Base-by-base conservation (phyloP, 2,329 filamentous ascomycete genomes). In the Fonsecaea pedrosoi region DNA sequence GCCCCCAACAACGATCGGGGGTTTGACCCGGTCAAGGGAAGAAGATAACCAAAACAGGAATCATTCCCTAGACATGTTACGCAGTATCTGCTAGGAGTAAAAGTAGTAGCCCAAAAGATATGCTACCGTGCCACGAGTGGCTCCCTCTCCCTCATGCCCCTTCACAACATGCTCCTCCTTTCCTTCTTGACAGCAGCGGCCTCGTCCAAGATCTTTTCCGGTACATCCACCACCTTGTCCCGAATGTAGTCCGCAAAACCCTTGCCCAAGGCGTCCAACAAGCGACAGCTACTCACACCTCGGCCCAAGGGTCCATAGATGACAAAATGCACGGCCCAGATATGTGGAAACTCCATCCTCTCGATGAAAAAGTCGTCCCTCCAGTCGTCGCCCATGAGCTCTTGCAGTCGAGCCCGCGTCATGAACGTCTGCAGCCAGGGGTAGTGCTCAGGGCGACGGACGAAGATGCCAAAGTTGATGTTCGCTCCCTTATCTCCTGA, bases 161-260 rank as follows among this genome's bases (percentile, higher is more conserved):
- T 48, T 70, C 64, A 71, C 34, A 71, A 56, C 64, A 69, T 71
- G n/a, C 64, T 60, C 40, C 66, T 64, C 54, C 69, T 59, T 56
- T 66, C 40, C 58, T 58, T 35, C 60, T 67, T 70, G 18, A 72
- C 64, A 1, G 56, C 65, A 15, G 64, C 54, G 4, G 66, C 64
- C 4, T 72, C 70, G 32, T 55, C 57, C 54, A 71, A 34, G 56
- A 70, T 58, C 54, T 15, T 54, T 13, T 66, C 60, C 10, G 81
- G 81, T 54, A 82, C 75, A 45, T 81, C 76, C 45, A 83, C 77
- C n/a, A 78, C 72, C 55, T 76, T 76, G 65, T 81, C 82, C 30
- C 82, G 72, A 38, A 85, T 71, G 73, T 82, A 86, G 75, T 86
- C 84, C 13, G 78, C 82, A 71, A 85, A 84, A 0, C 83, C 83